Evolutionary conservation across 257 asterid species (phyloP), one percentile per base, ranked within the genome.

Genomic region (Solanum ossicruentum): DNA sequence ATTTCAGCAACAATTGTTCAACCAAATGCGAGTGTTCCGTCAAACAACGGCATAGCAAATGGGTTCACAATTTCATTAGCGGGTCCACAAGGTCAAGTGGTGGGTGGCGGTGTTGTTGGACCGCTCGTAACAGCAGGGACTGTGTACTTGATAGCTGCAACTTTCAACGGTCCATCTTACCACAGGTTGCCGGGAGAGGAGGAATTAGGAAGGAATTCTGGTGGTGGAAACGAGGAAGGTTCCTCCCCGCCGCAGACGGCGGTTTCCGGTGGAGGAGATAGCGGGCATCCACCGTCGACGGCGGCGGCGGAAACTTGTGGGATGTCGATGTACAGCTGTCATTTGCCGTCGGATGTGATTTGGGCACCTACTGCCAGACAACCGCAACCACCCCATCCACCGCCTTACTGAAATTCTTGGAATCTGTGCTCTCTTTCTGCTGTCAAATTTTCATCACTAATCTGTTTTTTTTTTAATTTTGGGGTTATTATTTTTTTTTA

Each of bases 71-170:
- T 95, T 0, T 89, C 94, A 0, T 67, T 94, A 3, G 95, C 95
- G 28, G 98, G 97, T 0, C 97, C 98, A 11, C 97, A 93, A 84
- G 98, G 97, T 20, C 98, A 92, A 86, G 94, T 95, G 8, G 93
- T 93, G 3, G 98, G 98, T 8, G 98, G 98, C 0, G 78, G 87
- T 7, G 98, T 95, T 0, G 90, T 92, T 23, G 98, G 98, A 2
- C 94, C 95, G 2, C 77, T 95, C 51, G 67, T 88, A 36, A 84
- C 98, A 4, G 97, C 93, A 8, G 94, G 93, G 17, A 91, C 97
- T 3, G 86, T 93, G 0, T 92, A 89, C 18, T 85, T 95, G 12
- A 89, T 95, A 17, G 95, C 98, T 36, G 93, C 96, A 23, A 89
- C 93, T 67, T 93, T 93, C 57, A 92, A 87, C 69, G 88, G 82